Evolutionary conservation across 768 basidiomycete species (phyloP).

Genomic region (Tulasnella sp.): DNA sequence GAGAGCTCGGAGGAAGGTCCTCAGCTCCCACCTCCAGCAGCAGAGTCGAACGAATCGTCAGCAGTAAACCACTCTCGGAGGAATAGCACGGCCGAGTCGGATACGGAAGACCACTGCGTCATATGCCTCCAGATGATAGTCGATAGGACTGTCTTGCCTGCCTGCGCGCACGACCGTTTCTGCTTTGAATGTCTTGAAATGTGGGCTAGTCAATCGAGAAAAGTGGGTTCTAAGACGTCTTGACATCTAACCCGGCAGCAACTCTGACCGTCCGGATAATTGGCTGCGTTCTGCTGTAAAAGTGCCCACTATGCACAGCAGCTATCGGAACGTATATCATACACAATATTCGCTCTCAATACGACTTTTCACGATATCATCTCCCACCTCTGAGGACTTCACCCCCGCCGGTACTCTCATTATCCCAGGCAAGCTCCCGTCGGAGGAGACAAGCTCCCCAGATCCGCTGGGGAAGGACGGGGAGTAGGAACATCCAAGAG

Average conservation of each 20-base stretch:
- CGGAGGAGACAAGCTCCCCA: conserved; percentile 16
- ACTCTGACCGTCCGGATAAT: background rate
- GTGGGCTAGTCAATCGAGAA: conserved; percentile 48
- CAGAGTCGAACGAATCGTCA: background rate
- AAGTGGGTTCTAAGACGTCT: conserved; percentile 8
- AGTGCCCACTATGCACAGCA: conserved; percentile 20
- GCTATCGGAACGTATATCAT: conserved; percentile 51
- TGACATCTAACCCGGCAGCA: background rate
- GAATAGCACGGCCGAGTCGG: conserved; percentile 23
- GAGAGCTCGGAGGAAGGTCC: background rate
- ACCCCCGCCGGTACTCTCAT: conserved; percentile 4
- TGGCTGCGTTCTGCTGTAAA: background rate
- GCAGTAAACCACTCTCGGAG: background rate
- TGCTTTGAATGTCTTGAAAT: conserved; percentile 84
- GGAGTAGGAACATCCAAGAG: conserved; percentile 34
- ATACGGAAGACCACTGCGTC: conserved; percentile 55
- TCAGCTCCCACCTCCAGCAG: background rate
- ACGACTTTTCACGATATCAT: conserved; percentile 73
- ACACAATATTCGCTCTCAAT: conserved; percentile 63
- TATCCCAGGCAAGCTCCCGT: conserved; percentile 14
- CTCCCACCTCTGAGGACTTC: conserved; percentile 47
- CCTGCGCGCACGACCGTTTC: conserved; percentile 58
- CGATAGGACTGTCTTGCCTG: conserved; percentile 72
- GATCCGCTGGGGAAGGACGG: conserved; percentile 25
- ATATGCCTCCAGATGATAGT: conserved; percentile 73